These are phyloP conservation scores for Lanmaoa rubissima DNA, from an alignment of 768 basidiomycete genomes.

Conservation along the genomic window DNA sequence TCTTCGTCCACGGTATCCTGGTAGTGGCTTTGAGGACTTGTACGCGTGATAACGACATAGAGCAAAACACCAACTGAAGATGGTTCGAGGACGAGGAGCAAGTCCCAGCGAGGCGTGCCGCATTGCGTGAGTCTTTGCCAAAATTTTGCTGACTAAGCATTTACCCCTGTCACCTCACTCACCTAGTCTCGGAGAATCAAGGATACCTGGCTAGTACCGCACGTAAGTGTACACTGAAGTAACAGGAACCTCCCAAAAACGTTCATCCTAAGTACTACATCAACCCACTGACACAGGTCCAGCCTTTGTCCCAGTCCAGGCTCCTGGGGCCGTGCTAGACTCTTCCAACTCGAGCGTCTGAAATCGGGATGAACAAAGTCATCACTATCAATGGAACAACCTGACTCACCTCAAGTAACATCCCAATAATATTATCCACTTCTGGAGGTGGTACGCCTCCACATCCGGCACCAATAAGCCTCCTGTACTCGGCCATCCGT, in stretches of 20 bases:
- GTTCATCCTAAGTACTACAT: conserved; percentile 1
- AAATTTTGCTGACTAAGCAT: conserved; percentile 21
- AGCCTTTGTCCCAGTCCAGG: conserved; percentile 38
- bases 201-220: background rate
- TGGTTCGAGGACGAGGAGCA: background rate
- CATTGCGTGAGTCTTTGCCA: too few relatives aligned
- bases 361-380: conserved; percentile 3
- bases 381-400: background rate
- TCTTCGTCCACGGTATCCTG: conserved; percentile 47
- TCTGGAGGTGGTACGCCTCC: conserved; percentile 84
- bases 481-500: conserved; percentile 84
- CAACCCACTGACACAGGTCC: conserved; percentile 23
- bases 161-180: conserved; percentile 6
- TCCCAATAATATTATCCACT: conserved; percentile 81
- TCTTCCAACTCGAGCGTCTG: conserved; percentile 85
- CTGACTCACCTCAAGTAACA: conserved; percentile 73
- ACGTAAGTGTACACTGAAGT: conserved; percentile 2
- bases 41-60: conserved; percentile 32
- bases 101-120: too few relatives aligned
- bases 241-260: background rate
- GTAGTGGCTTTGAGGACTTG: conserved; percentile 50
- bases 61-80: background rate
- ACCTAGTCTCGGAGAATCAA: background rate
- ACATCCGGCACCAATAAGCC: conserved; percentile 87
- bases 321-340: conserved; percentile 53